Evolutionary conservation across 1,284 basidiomycete species (phyloP).

Genomic region (Ceratorhiza oryzae-sativae): DNA sequence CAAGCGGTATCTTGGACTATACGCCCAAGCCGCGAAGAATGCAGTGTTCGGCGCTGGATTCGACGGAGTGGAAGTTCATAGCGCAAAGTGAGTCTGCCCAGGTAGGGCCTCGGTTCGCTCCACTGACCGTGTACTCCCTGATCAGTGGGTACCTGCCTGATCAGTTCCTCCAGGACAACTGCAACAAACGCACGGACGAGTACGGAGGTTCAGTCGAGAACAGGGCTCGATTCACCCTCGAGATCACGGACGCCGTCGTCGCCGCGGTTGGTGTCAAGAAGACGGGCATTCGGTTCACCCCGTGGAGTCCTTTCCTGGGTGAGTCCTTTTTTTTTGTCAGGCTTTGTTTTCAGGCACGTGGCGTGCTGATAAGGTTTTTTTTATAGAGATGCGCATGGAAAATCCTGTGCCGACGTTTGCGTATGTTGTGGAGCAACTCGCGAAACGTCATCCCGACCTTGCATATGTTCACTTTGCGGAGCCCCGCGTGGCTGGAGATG

Average conservation of each 20-base stretch:
- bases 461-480: slow-evolving; percentile 68
- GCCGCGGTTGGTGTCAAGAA: slow-evolving; percentile 53
- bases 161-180: slow-evolving; percentile 54
- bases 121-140: too few relatives aligned
- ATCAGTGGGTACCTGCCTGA: slow-evolving; percentile 50
- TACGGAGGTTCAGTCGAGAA: slow-evolving; percentile 58
- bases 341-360: too few relatives aligned
- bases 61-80: slow-evolving; percentile 58
- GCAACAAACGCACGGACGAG: slow-evolving; percentile 56
- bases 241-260: slow-evolving; percentile 51
- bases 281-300: slow-evolving; percentile 54
- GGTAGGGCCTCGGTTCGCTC: neutral
- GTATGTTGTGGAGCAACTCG: slow-evolving; percentile 51
- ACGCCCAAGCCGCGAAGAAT: slow-evolving; percentile 52
- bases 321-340: neutral
- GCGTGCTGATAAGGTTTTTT: neutral
- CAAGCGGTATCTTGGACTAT: slow-evolving; percentile 49
- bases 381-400: slow-evolving; percentile 52
- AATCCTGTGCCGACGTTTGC: slow-evolving; percentile 58
- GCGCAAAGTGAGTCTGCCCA: slow-evolving; percentile 45
- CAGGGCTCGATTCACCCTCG: slow-evolving; percentile 54
- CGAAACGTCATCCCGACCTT: slow-evolving; percentile 55
- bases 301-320: slow-evolving; percentile 50
- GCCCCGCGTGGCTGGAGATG: slow-evolving; percentile 50
- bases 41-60: slow-evolving; percentile 56